A percentile compares a stretch with the other conserved stretches of the same genome.
phyloP scores from a whole-genome alignment of 768 basidiomycete species.

The Auriscalpium orientale region DNA sequence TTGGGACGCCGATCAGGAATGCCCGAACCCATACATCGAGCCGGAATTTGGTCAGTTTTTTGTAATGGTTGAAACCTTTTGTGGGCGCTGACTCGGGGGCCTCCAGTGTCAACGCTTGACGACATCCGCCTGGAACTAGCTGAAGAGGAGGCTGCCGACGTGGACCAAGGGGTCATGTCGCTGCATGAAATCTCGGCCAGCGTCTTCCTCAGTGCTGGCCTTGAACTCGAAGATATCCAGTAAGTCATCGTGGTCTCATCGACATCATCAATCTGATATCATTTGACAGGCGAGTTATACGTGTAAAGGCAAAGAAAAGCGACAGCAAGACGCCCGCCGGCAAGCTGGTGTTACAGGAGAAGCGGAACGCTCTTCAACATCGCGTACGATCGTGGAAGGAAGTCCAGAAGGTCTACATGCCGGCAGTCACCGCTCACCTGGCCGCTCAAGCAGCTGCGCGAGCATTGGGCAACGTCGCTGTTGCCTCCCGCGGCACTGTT shows the following conservation, averaged over 20 bases:
- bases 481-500: neutral
- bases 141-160: neutral
- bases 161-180: neutral
- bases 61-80: neutral
- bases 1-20: neutral
- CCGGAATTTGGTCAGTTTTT: neutral
- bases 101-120: neutral
- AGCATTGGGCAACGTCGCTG: neutral
- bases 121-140: neutral
- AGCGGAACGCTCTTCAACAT: neutral
- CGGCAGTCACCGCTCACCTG: neutral
- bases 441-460: neutral
- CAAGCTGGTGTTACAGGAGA: neutral
- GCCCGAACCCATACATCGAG: conserved; percentile 2
- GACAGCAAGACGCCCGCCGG: neutral
- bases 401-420: neutral
- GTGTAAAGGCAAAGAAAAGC: neutral
- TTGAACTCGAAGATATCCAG: neutral
- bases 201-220: neutral
- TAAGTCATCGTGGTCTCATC: neutral
- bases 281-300: neutral
- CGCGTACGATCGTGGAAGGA: neutral
- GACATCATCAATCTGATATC: neutral
- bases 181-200: neutral
- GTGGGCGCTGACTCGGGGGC: no score